Conservation (phyloP, 1,284 basidiomycete species). For the Austroboletus sp. region DNA sequence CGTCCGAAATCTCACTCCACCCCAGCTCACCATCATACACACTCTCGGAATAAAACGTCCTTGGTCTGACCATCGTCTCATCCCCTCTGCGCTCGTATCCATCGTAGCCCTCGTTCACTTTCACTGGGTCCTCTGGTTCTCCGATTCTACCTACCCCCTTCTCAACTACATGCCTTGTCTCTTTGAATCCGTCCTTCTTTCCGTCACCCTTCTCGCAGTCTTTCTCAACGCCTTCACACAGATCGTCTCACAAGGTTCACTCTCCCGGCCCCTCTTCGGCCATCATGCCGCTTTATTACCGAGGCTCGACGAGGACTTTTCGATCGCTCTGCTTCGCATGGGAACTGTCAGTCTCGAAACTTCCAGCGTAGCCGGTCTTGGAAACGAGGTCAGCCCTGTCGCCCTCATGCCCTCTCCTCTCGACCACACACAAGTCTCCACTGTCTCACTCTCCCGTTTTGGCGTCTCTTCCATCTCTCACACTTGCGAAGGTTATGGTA, state of each 20-base stretch:
- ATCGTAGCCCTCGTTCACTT: constrained; percentile 58
- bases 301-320: constrained; percentile 65
- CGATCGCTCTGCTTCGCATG: constrained; percentile 59
- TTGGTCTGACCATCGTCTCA: constrained; percentile 55
- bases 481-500: constrained; percentile 21
- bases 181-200: constrained; percentile 56
- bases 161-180: constrained; percentile 67
- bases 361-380: constrained; percentile 61
- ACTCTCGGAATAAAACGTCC: constrained; percentile 53
- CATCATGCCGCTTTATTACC: constrained; percentile 41
- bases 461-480: constrained; percentile 37
- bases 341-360: constrained; percentile 69
- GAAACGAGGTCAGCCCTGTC: constrained; percentile 63
- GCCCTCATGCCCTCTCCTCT: constrained; percentile 28
- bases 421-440: constrained; percentile 18
- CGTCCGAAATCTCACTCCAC: background rate
- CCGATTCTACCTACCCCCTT: constrained; percentile 50
- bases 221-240: constrained; percentile 58
- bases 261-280: constrained; percentile 45
- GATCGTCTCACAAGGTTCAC: constrained; percentile 48
- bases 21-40: constrained; percentile 57
- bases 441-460: constrained; percentile 40
- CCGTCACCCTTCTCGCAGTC: constrained; percentile 50
- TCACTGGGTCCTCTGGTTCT: constrained; percentile 52
- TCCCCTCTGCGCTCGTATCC: constrained; percentile 59